Conservation (phyloP, 768 basidiomycete species). For the Rhizopogon vinicolor region DNA sequence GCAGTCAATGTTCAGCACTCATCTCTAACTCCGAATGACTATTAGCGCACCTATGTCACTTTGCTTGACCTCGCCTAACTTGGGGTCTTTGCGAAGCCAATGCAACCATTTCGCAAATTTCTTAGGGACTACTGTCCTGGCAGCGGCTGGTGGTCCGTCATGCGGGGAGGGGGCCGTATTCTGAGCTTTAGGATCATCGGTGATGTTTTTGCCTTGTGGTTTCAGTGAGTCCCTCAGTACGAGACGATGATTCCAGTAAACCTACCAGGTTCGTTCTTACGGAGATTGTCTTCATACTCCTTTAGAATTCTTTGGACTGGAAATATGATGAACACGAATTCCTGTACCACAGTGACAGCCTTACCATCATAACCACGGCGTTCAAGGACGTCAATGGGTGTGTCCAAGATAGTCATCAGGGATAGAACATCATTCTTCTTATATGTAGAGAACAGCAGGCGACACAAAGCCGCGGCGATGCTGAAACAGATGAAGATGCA, state of each 20-base stretch:
- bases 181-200: neutral
- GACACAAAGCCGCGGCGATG: constrained; percentile 76
- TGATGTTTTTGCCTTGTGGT: neutral
- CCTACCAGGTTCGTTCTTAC: neutral
- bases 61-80: neutral
- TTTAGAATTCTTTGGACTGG: constrained; percentile 7
- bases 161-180: no score
- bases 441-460: constrained; percentile 64
- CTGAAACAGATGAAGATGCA: constrained; percentile 32
- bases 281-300: neutral
- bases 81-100: neutral
- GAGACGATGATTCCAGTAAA: neutral
- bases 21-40: neutral
- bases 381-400: constrained; percentile 73
- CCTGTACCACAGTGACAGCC: constrained; percentile 1
- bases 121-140: no score
- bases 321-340: neutral
- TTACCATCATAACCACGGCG: constrained; percentile 78
- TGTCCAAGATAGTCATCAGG: constrained; percentile 87
- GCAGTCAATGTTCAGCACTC: neutral
- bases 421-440: constrained; percentile 81
- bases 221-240: neutral
- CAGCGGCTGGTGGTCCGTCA: neutral
- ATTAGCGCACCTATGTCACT: neutral
- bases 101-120: neutral